Evolutionary conservation across 2,329 filamentous ascomycete genomes (phyloP).

Genomic region (Juglanconis oblonga): DNA sequence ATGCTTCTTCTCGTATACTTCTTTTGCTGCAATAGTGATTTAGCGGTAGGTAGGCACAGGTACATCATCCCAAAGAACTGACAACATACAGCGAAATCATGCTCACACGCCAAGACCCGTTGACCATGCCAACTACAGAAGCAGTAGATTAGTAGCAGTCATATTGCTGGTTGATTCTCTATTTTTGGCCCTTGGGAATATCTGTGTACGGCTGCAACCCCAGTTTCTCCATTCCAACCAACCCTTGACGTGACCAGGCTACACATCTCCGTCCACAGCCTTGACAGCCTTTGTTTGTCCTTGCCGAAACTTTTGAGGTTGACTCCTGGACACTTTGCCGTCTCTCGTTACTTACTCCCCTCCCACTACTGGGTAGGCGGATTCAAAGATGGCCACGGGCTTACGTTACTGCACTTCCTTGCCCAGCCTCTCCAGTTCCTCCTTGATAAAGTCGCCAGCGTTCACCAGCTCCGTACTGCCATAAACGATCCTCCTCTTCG

Average conservation of each 20-base stretch:
- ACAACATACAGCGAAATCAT: too few relatives aligned
- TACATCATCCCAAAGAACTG: too few relatives aligned
- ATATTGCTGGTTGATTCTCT: not conserved
- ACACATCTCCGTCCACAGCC: too few relatives aligned
- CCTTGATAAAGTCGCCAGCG: constrained; percentile 62
- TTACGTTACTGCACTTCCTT: constrained; percentile 43
- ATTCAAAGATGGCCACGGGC: not conserved
- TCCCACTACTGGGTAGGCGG: not conserved
- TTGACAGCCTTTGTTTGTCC: too few relatives aligned
- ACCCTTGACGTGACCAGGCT: too few relatives aligned
- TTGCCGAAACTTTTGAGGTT: too few relatives aligned
- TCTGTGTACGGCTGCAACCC: not conserved
- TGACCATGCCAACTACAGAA: too few relatives aligned
- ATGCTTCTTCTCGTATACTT: too few relatives aligned
- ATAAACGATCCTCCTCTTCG: constrained; percentile 82
- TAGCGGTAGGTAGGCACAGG: too few relatives aligned
- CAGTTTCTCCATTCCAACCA: not conserved
- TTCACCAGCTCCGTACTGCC: constrained; percentile 84
- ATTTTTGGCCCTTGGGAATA: not conserved
- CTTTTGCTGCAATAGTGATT: too few relatives aligned
- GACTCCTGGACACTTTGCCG: too few relatives aligned
- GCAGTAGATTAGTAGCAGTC: not conserved
- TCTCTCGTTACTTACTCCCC: not conserved
- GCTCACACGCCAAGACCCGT: too few relatives aligned
- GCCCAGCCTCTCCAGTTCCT: constrained; percentile 62